Evolutionary conservation across 208 protist species (phyloP), one percentile per base, ranked within the genome.

Genomic region (Phytomonas sp.): DNA sequence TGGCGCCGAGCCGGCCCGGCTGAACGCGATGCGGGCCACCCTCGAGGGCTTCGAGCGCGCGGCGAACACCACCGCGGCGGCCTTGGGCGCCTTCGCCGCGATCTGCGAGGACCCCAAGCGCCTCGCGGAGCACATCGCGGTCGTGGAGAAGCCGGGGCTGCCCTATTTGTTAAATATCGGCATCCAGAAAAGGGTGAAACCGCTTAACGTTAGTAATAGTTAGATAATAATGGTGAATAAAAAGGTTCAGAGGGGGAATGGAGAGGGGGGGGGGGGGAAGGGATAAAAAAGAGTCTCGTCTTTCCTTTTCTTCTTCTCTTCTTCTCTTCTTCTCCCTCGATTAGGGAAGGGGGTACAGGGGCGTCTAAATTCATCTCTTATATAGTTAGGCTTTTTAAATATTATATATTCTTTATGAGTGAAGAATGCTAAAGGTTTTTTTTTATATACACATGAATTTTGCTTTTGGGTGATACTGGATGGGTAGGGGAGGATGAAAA

Each of bases 21-120:
- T 76, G 40, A 66, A 66, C 56, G 67, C 70, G 16, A 69, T 90
- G 12, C 67, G 76, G 33, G 56, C 71, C 31, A 72, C 66, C 60
- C 36, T 81, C 49, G 75, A 83, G 63, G 78, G 72, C 3, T 73
- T 92, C 52, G 84, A 89, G 74, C 77, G 80, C 64, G 82, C 84
- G 29, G 83, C 87, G 29, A 68, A 77, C 34, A 75, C 73, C 6
- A 70, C 85, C 19, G 75, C 78, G 8, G 83, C 78, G 23, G 86
- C 80, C 4, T 72, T 89, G 62, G 76, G 73, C 10, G 66, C 73
- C 36, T 84, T 92, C 69, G 74, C 76, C 11, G 70, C 71, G 29
- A 60, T 84, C n/a, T 88, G 81, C 72, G 80, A 82, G 49, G 74
- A 79, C 67, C 72, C 75, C n/a, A 75, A 84, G 66, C 64, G 68